Conservation (phyloP, 257 asterid genomes). For the Solanum lycopersicoides region DNA sequence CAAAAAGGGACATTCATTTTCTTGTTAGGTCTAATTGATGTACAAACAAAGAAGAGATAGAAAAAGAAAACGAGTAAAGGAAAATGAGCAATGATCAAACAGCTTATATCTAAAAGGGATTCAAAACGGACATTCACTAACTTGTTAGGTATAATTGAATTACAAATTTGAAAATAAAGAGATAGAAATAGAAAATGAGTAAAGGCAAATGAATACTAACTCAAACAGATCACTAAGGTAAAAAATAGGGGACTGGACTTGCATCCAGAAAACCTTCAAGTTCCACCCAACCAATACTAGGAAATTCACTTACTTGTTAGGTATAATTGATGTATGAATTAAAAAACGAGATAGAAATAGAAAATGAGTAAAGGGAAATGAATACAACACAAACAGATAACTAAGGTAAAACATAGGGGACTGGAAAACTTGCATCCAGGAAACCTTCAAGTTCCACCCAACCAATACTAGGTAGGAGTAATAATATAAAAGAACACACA, state of each 20-base stretch:
- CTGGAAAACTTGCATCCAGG: neutral
- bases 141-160: neutral
- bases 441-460: neutral
- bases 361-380: neutral
- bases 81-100: neutral
- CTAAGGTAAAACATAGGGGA: neutral
- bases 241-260: neutral
- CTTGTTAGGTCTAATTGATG: neutral
- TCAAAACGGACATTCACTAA: neutral
- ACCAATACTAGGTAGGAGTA: neutral
- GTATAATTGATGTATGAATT: neutral
- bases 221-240: neutral
- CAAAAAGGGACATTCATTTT: neutral
- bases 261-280: neutral
- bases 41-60: neutral
- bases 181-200: neutral
- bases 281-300: neutral
- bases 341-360: neutral
- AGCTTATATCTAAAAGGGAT: neutral
- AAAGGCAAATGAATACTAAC: neutral
- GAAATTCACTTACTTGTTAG: neutral
- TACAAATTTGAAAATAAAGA: neutral
- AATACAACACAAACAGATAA: neutral
- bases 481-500: neutral
- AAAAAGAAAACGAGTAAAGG: neutral